Evolutionary conservation across 2,329 filamentous ascomycete genomes (phyloP).

Genomic region (Chaetomium sp.): DNA sequence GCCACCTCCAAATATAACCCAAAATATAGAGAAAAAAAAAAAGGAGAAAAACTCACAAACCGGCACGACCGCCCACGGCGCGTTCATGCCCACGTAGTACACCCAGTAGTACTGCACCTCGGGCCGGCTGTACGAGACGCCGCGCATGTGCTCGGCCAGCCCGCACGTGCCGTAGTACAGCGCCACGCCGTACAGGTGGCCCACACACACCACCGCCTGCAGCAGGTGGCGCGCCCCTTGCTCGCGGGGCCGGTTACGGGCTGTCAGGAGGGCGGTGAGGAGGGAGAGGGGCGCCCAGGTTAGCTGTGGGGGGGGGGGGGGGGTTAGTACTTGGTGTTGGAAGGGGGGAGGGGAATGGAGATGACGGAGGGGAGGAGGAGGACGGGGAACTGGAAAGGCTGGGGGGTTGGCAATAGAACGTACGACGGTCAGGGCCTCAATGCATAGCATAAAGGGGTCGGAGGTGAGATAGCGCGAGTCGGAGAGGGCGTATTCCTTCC

Average conservation of each 20-base stretch:
- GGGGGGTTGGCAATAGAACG: no score
- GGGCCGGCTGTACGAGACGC: constrained; percentile 57
- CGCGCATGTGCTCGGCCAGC: constrained; percentile 49
- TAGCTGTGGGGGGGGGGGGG: constrained; percentile 43
- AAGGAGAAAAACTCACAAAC: constrained; percentile 46
- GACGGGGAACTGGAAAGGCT: not conserved
- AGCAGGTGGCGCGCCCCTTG: constrained; percentile 50
- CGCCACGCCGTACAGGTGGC: constrained; percentile 63
- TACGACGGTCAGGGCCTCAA: constrained; percentile 81
- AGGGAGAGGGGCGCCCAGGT: constrained; percentile 63
- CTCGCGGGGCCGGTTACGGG: constrained; percentile 29
- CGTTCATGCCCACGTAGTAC: constrained; percentile 64
- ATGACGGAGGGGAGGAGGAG: constrained; percentile 26
- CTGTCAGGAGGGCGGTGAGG: constrained; percentile 51
- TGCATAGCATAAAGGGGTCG: constrained; percentile 82
- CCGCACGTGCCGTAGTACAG: constrained; percentile 64
- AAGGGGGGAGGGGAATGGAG: not conserved
- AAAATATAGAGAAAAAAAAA: not conserved
- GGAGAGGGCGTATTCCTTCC: constrained; percentile 89
- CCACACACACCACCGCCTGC: constrained; percentile 54
- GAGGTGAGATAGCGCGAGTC: constrained; percentile 85
- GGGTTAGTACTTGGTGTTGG: not conserved
- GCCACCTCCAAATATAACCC: not conserved
- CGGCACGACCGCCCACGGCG: constrained; percentile 62
- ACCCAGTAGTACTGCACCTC: constrained; percentile 65